Conservation (phyloP, 306 rosid genomes). For the Oemleria cerasiformis region DNA sequence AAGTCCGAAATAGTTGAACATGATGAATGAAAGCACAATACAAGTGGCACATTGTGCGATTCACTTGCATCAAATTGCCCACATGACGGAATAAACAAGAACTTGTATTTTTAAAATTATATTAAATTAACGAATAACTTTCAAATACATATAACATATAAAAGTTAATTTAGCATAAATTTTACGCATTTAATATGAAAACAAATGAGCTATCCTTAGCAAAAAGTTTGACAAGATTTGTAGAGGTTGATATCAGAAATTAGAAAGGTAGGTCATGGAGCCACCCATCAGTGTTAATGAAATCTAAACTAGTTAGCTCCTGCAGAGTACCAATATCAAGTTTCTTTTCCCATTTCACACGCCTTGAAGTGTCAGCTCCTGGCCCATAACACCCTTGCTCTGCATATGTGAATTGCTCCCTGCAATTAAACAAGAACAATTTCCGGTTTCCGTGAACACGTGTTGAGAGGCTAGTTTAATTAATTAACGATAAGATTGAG, state of each 20-base stretch:
- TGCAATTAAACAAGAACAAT: constrained; percentile 6
- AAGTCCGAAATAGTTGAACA: background rate
- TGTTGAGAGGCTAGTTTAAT: too few relatives aligned
- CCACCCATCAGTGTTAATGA: constrained; percentile 59
- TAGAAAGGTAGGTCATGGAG: constrained; percentile 33
- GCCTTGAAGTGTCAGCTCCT: constrained; percentile 36
- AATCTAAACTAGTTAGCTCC: constrained; percentile 29
- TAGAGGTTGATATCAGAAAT: background rate
- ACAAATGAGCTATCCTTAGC: background rate
- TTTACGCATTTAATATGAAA: background rate
- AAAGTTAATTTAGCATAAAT: too few relatives aligned
- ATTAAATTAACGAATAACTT: background rate
- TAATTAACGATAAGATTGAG: too few relatives aligned
- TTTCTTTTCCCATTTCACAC: constrained; percentile 60
- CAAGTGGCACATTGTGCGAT: too few relatives aligned
- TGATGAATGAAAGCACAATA: background rate
- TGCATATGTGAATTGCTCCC: constrained; percentile 43
- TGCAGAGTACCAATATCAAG: constrained; percentile 20
- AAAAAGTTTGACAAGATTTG: background rate
- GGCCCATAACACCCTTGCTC: constrained; percentile 56
- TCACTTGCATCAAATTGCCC: too few relatives aligned
- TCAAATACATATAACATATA: background rate
- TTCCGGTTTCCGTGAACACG: background rate
- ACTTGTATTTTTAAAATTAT: background rate
- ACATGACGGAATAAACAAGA: too few relatives aligned